Evolutionary conservation across 2,329 filamentous ascomycete species (phyloP).

Genomic region (Aspergillus fumigatiaffinis): DNA sequence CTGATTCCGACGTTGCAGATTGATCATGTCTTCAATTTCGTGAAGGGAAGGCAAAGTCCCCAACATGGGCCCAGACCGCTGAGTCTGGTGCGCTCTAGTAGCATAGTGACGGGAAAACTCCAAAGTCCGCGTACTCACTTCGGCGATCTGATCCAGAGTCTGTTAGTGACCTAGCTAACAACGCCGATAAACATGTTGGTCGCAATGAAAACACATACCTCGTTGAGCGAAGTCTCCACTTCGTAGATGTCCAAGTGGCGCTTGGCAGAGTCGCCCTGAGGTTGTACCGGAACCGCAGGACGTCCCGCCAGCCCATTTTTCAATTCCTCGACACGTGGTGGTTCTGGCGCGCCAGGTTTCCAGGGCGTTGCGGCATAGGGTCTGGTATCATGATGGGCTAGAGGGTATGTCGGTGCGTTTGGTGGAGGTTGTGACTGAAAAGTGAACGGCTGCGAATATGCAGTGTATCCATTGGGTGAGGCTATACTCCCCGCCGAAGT

Average conservation of each 20-base stretch:
- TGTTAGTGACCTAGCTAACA: slow-evolving; percentile 11
- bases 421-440: slow-evolving; percentile 31
- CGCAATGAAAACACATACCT: slow-evolving; percentile 35
- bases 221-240: slow-evolving; percentile 48
- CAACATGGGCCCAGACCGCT: slow-evolving; percentile 40
- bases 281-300: slow-evolving; percentile 24
- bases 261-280: slow-evolving; percentile 52
- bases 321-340: slow-evolving; percentile 32
- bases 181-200: neutral
- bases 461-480: slow-evolving; percentile 35
- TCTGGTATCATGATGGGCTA: slow-evolving; percentile 30
- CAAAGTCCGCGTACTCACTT: slow-evolving; percentile 41
- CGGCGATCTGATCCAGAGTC: slow-evolving; percentile 36
- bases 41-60: slow-evolving; percentile 41
- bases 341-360: slow-evolving; percentile 24
- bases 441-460: slow-evolving; percentile 27
- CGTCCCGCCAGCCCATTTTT: slow-evolving; percentile 27
- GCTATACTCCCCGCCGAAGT: slow-evolving; percentile 36
- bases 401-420: slow-evolving; percentile 28
- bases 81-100: slow-evolving; percentile 41
- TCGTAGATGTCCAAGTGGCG: slow-evolving; percentile 62
- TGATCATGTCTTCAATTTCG: slow-evolving; percentile 47
- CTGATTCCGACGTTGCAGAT: slow-evolving; percentile 41
- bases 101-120: slow-evolving; percentile 46
- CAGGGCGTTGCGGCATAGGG: slow-evolving; percentile 25